phyloP scores from a whole-genome alignment of 2,329 filamentous ascomycete genomes.

The Nannizzia gypsea region DNA sequence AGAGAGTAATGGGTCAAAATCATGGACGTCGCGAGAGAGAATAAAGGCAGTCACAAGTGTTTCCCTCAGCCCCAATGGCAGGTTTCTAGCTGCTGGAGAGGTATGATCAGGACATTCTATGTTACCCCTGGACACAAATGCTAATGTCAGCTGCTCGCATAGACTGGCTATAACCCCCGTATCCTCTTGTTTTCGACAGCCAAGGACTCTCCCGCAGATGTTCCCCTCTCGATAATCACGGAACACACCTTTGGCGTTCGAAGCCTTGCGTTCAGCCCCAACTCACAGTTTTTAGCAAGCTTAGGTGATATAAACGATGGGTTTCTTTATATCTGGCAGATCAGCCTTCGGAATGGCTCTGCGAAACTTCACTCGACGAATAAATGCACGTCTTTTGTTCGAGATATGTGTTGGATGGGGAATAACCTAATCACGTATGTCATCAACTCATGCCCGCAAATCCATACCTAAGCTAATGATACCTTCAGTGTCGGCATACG shows the following conservation, averaged over 20 bases:
- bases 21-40: constrained; percentile 78
- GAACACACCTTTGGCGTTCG: constrained; percentile 87
- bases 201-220: constrained; percentile 64
- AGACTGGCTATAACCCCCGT: constrained; percentile 82
- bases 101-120: constrained; percentile 28
- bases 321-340: constrained; percentile 81
- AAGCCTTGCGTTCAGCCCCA: constrained; percentile 77
- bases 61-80: constrained; percentile 74
- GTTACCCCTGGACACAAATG: constrained; percentile 5
- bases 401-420: constrained; percentile 84
- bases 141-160: constrained; percentile 17
- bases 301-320: constrained; percentile 84
- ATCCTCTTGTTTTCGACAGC: constrained; percentile 78
- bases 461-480: background rate
- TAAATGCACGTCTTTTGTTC: constrained; percentile 78
- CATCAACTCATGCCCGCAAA: constrained; percentile 4
- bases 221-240: constrained; percentile 69
- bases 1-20: constrained; percentile 54
- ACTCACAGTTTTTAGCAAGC: constrained; percentile 76
- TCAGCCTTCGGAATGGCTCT: constrained; percentile 70
- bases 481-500: constrained; percentile 55
- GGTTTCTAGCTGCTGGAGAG: constrained; percentile 82
- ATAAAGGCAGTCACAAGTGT: constrained; percentile 92
- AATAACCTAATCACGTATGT: constrained; percentile 61
- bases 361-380: constrained; percentile 75